These are phyloP conservation scores for Massarina eburnea DNA, from an alignment of 2,329 filamentous ascomycete species.

Conservation along the genomic window DNA sequence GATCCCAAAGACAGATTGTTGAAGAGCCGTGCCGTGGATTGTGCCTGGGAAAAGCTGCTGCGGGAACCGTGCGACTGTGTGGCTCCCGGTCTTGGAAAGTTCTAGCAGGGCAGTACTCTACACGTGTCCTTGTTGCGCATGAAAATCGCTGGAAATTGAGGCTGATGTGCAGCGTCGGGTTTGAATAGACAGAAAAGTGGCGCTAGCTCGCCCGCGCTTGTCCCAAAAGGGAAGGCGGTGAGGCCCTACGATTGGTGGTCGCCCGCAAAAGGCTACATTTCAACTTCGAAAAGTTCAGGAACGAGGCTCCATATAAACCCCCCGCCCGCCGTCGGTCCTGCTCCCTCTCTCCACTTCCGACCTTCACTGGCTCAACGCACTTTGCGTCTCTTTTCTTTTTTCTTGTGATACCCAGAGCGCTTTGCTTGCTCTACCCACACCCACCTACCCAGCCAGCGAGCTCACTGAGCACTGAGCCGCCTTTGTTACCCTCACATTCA, in stretches of 20 bases:
- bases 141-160: conserved; percentile 28
- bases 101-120: conserved; percentile 6
- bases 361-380: conserved; percentile 16
- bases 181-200: conserved; percentile 22
- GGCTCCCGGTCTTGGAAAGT: neutral
- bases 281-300: conserved; percentile 30
- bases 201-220: conserved; percentile 18
- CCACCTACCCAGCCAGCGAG: conserved; percentile 19
- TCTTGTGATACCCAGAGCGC: conserved; percentile 32
- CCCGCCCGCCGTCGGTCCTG: conserved; percentile 18
- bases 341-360: conserved; percentile 19
- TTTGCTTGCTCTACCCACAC: conserved; percentile 19
- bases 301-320: conserved; percentile 32
- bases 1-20: too few species aligned
- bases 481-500: conserved; percentile 15
- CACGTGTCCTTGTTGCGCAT: conserved; percentile 37
- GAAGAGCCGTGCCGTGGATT: neutral
- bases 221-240: conserved; percentile 20
- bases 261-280: conserved; percentile 35
- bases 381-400: conserved; percentile 22
- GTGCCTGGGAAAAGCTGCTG: neutral
- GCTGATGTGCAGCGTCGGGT: conserved; percentile 25
- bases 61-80: neutral
- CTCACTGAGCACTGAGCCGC: conserved; percentile 28
- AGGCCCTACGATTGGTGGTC: conserved; percentile 14